Conservation (phyloP, 2,329 filamentous ascomycete genomes). For the Epicoccum sorghinum region DNA sequence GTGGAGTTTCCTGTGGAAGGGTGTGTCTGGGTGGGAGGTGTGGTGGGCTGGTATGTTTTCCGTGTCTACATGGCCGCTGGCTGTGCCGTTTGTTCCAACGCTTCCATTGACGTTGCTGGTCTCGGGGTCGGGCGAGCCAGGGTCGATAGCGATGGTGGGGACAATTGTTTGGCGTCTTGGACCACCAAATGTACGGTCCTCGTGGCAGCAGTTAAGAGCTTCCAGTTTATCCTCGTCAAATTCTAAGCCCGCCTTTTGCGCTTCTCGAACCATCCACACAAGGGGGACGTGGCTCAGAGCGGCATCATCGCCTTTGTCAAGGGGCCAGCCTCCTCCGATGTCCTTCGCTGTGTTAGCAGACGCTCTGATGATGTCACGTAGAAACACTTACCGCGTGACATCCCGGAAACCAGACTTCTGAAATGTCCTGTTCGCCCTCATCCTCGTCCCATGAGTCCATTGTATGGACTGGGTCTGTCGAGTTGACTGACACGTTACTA, state of each 20-base stretch:
- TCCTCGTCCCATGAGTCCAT: conserved; percentile 39
- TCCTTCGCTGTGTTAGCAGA: conserved; percentile 51
- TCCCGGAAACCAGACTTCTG: conserved; percentile 82
- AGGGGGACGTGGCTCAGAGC: conserved; percentile 71
- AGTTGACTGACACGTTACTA: conserved; percentile 41
- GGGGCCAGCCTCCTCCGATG: conserved; percentile 76
- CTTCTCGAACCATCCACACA: conserved; percentile 73
- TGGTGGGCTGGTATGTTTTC: conserved; percentile 24
- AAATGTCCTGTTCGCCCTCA: conserved; percentile 69
- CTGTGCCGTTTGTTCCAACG: background rate
- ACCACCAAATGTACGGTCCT: conserved; percentile 3
- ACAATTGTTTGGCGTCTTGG: conserved; percentile 19
- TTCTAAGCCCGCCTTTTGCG: conserved; percentile 67
- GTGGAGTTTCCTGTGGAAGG: conserved; percentile 65
- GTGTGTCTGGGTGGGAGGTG: conserved; percentile 27
- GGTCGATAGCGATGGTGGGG: conserved; percentile 42
- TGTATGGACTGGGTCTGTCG: conserved; percentile 32
- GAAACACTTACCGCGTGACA: conserved; percentile 63
- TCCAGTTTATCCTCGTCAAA: conserved; percentile 74
- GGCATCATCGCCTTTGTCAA: conserved; percentile 59
- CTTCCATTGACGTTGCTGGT: background rate
- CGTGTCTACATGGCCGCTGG: conserved; percentile 19
- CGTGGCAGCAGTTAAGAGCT: conserved; percentile 67
- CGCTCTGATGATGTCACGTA: background rate
- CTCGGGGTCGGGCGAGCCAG: conserved; percentile 28